These are phyloP conservation scores for Rhodamnia argentea DNA, from an alignment of 345 rosid genomes.

Conservation along the genomic window DNA sequence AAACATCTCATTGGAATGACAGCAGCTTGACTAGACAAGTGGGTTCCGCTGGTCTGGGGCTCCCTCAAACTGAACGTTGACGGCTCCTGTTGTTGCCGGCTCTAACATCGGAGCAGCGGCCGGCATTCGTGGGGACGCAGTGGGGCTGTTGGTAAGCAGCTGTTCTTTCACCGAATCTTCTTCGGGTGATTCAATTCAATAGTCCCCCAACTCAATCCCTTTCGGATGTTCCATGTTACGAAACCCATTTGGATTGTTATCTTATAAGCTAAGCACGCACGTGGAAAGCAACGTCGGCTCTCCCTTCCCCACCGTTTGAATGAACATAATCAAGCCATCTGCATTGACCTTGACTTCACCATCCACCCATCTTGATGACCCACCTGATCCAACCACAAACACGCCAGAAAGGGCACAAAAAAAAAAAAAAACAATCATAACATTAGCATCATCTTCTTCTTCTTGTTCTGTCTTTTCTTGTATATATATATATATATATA, in stretches of 20 bases:
- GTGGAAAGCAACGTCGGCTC: neutral
- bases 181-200: no score
- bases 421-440: neutral
- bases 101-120: no score
- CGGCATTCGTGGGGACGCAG: no score
- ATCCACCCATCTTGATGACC: neutral
- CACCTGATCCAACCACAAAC: neutral
- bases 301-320: neutral
- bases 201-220: no score
- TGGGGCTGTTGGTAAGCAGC: no score
- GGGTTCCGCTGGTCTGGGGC: neutral
- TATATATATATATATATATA: no score
- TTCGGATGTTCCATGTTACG: no score
- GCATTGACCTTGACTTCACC: neutral
- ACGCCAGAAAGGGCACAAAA: neutral
- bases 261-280: neutral
- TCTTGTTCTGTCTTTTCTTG: neutral
- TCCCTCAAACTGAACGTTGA: neutral
- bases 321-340: neutral
- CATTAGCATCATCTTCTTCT: neutral
- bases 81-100: no score
- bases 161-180: no score
- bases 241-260: neutral
- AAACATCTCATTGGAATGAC: no score
- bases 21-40: neutral